Conservation (phyloP, 1,284 basidiomycete species). For the Omphalotus olearius region DNA sequence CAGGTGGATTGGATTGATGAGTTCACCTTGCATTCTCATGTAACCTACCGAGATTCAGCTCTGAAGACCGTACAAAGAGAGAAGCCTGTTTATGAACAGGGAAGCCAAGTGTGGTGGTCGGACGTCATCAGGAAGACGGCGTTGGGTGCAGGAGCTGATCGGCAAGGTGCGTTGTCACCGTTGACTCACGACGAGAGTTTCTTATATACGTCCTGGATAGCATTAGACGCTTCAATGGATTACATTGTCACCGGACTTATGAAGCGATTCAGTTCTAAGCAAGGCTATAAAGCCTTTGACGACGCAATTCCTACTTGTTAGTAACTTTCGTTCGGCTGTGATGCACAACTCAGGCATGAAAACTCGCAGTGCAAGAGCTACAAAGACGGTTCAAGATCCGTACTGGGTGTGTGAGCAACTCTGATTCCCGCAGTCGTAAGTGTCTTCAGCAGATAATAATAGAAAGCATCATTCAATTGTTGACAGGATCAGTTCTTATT, state of each 20-base stretch:
- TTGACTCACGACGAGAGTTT: too few species aligned
- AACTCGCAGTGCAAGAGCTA: conserved; percentile 43
- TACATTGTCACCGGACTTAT: conserved; percentile 55
- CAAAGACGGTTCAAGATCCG: conserved; percentile 33
- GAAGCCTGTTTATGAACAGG: conserved; percentile 46
- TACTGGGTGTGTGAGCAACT: conserved; percentile 66
- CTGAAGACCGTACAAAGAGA: conserved; percentile 56
- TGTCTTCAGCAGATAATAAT: conserved; percentile 9
- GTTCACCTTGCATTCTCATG: background rate
- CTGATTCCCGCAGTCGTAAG: conserved; percentile 66
- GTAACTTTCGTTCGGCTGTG: background rate
- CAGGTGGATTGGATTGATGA: conserved; percentile 32
- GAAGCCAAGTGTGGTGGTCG: conserved; percentile 62
- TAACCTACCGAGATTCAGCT: conserved; percentile 35
- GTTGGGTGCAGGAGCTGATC: conserved; percentile 63
- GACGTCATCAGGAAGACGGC: conserved; percentile 72
- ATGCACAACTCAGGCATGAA: conserved; percentile 1
- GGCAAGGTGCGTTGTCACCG: conserved; percentile 42
- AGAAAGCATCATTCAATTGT: background rate
- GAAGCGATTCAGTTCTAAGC: conserved; percentile 58
- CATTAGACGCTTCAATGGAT: conserved; percentile 43
- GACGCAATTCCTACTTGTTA: conserved; percentile 53
- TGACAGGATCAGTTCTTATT: conserved; percentile 47
- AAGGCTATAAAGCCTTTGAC: conserved; percentile 66
- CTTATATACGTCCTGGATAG: conserved; percentile 35